Conservation (phyloP, 2,329 filamentous ascomycete genomes). For the Curvularia hawaiiensis region DNA sequence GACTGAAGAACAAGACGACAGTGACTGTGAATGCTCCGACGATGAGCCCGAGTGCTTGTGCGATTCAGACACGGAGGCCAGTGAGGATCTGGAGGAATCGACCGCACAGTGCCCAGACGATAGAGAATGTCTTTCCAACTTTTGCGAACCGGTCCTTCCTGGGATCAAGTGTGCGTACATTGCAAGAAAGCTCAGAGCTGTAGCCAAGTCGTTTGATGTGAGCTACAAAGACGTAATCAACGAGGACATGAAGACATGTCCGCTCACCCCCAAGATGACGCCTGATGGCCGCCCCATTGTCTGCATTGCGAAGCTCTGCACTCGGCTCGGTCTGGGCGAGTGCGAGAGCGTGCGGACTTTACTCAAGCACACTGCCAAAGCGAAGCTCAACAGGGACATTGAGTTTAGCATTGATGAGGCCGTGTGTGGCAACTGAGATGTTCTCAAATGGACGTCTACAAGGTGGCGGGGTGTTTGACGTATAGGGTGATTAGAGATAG, state of each 20-base stretch:
- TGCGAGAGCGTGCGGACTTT: not conserved
- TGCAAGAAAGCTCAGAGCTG: not conserved
- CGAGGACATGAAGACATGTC: not conserved
- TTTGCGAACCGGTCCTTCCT: not conserved
- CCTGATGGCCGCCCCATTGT: not conserved
- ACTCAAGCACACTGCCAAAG: not conserved
- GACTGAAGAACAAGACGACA: not conserved
- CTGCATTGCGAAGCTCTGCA: not conserved
- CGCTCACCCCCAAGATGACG: not conserved
- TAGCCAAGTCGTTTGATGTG: not conserved
- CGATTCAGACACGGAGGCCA: not conserved
- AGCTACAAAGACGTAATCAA: not conserved
- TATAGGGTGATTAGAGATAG: not conserved
- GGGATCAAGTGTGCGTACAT: not conserved
- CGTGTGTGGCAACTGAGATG: not conserved
- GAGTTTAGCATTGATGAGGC: not conserved
- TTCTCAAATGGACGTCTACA: too few species aligned
- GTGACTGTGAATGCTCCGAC: not conserved
- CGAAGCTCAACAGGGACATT: not conserved
- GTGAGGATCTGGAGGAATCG: not conserved
- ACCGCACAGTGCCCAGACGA: not conserved
- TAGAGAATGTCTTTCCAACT: constrained; percentile 1
- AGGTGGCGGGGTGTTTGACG: not conserved
- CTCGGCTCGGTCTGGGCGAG: not conserved
- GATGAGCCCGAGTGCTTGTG: not conserved